phyloP scores from a whole-genome alignment of 148 eudicot species.

The Silene latifolia region DNA sequence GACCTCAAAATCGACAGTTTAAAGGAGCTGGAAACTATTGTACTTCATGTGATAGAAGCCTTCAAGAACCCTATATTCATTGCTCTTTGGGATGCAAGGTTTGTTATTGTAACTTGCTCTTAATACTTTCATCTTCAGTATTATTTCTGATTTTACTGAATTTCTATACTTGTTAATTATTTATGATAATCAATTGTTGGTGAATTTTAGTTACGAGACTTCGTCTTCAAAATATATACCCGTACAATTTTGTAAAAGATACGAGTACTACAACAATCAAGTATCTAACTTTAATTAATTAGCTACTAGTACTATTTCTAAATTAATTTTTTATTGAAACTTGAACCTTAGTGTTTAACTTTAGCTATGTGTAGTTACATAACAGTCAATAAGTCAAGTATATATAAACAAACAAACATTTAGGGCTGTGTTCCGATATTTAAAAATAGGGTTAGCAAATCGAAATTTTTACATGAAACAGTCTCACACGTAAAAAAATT shows the following conservation, averaged over 20 bases:
- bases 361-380: background rate
- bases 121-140: no score
- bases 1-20: constrained; percentile 94
- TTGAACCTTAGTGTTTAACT: constrained; percentile 18
- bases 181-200: no score
- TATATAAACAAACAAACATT: background rate
- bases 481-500: no score
- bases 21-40: constrained; percentile 93
- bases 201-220: no score
- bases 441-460: background rate
- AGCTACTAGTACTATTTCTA: background rate
- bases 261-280: background rate
- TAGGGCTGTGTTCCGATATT: no score
- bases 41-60: constrained; percentile 94
- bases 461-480: no score
- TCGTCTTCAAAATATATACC: background rate
- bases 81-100: constrained; percentile 99
- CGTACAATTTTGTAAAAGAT: background rate
- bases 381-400: background rate
- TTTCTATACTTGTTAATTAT: background rate
- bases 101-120: no score
- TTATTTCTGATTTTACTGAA: no score
- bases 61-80: constrained; percentile 90
- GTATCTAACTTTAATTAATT: no score
- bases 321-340: constrained; percentile 21